Base-by-base conservation (phyloP, 495 filamentous ascomycete genomes). In the Tuber indicum region DNA sequence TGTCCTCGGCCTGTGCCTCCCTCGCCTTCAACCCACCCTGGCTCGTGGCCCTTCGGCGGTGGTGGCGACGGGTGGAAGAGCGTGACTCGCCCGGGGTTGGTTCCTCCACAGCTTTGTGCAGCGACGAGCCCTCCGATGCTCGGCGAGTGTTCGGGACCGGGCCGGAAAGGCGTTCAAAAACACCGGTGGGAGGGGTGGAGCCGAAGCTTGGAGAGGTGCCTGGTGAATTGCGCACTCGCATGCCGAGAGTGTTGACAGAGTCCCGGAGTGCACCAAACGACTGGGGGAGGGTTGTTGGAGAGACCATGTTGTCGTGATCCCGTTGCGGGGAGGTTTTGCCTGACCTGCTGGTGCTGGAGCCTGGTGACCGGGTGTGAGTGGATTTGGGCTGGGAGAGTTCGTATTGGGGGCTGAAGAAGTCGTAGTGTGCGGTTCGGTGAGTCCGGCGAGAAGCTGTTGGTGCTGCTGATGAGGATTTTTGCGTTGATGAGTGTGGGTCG, bases 321-420 rank as follows among this genome's bases (percentile, higher is more conserved):
- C 58, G 74, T 21, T 36, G 17, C 12, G 62, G n/a, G n/a, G 62
- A 71, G 36, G 70, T 45, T 43, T 62, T 71, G 10, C 73, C 77
- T 49, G 77, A 76, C 32, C 41, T 72, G n/a, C 49, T 3, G 23
- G 49, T 58, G 23, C 49, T 58, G 10, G 73, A 69, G 32, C 36
- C 49, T 16, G 71, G 75, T 41, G 77, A 74, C 58, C 45, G 73
- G 41, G 46, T 39, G 21, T 69, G 47, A 36, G 71, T 14, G 16
- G 6, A 58, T n/a, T 12, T 46, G 21, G 52, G 78, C n/a, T 74
- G 76, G 39, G 78, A 69, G 58, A 80, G 41, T 47, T 80, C 77
- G 44, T 73, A 80, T 7, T 77, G 78, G 71, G 78, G 75, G 71
- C 76, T 71, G n/a, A 80, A 80, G 21, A 74, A 45, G 36, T 80